Evolutionary conservation across 805 yeast species (phyloP).

Genomic region (Metschnikowia colocasiae): DNA sequence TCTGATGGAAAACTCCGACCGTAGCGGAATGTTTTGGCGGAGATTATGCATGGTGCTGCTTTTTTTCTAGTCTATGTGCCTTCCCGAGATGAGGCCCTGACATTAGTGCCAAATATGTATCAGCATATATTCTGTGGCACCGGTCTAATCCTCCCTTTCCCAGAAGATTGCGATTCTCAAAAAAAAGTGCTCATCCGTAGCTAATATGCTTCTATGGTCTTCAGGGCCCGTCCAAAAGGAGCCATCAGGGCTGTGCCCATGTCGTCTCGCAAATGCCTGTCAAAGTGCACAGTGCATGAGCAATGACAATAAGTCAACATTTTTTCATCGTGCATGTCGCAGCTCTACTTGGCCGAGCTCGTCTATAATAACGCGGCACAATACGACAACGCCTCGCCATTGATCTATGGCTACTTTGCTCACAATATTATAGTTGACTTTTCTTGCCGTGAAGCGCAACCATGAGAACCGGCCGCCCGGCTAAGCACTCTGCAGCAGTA

Average conservation of each 20-base stretch:
- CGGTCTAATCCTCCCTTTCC: too few relatives aligned
- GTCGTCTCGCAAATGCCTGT: constrained; percentile 3
- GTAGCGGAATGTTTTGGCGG: background rate
- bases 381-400: too few relatives aligned
- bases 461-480: too few relatives aligned
- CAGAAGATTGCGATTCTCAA: too few relatives aligned
- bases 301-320: background rate
- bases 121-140: background rate
- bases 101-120: background rate
- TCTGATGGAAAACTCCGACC: background rate
- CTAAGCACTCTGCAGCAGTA: too few relatives aligned
- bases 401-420: too few relatives aligned
- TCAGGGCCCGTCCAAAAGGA: background rate
- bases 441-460: too few relatives aligned
- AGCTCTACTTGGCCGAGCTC: background rate
- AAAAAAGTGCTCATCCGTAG: background rate
- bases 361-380: background rate
- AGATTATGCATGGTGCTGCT: background rate
- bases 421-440: too few relatives aligned
- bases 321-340: background rate
- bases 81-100: background rate
- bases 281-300: constrained; percentile 1
- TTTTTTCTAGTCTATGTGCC: background rate
- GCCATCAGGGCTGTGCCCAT: background rate
- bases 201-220: too few relatives aligned